These are phyloP conservation scores for Quercus agrifolia DNA, from an alignment of 306 rosid genomes.

Conservation along the genomic window DNA sequence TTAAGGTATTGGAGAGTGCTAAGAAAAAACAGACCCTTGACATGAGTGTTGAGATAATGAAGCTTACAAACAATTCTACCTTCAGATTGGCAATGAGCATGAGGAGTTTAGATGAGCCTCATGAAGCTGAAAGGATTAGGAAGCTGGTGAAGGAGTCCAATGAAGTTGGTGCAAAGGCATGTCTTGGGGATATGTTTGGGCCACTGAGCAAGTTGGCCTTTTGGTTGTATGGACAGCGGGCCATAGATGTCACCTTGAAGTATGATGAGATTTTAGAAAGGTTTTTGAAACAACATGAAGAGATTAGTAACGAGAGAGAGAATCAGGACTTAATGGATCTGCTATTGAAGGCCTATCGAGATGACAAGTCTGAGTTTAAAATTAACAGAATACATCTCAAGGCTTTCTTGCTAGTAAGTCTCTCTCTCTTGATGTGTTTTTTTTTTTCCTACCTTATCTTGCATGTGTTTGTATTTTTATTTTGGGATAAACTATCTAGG, in stretches of 20 bases:
- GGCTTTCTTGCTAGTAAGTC: constrained; percentile 44
- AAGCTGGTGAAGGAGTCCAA: constrained; percentile 32
- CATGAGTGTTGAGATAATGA: constrained; percentile 43
- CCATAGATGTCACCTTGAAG: constrained; percentile 31
- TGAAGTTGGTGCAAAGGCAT: constrained; percentile 37
- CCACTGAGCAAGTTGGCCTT: constrained; percentile 36
- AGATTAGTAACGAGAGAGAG: constrained; percentile 18
- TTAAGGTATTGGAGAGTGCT: constrained; percentile 20
- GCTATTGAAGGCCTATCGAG: constrained; percentile 38
- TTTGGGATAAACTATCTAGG: too few species aligned
- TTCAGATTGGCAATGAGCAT: constrained; percentile 51
- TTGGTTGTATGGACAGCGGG: constrained; percentile 41
- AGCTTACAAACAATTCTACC: constrained; percentile 42
- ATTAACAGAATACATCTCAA: constrained; percentile 43
- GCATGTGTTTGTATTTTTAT: too few species aligned
- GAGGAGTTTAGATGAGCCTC: constrained; percentile 32
- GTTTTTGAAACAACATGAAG: constrained; percentile 41
- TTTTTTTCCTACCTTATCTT: too few species aligned
- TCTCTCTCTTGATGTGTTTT: background rate
- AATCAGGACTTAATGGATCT: constrained; percentile 43
- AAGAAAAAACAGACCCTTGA: constrained; percentile 7
- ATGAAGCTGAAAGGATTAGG: constrained; percentile 40
- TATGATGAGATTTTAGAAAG: constrained; percentile 45
- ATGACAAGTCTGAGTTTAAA: constrained; percentile 42
- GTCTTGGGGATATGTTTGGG: constrained; percentile 51